Conservation (phyloP, 352 stramenopile genomes). For the Phytopythium helicoides region DNA sequence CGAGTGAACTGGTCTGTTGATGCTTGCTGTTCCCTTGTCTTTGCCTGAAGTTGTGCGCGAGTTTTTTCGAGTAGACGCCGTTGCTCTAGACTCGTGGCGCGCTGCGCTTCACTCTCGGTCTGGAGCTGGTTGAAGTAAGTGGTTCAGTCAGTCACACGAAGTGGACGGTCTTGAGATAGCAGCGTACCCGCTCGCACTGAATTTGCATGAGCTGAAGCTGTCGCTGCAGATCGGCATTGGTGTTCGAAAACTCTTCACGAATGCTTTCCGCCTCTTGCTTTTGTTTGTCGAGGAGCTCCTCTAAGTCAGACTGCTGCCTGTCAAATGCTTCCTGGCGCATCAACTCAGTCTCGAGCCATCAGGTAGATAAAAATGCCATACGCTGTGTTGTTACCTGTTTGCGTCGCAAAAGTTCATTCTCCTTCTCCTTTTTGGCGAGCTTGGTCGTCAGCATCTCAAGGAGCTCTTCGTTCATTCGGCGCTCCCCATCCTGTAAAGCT, state of each 20-base stretch:
- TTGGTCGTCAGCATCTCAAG: constrained; percentile 63
- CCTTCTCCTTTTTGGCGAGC: constrained; percentile 62
- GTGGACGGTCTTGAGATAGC: neutral
- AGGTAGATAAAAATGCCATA: too few relatives aligned
- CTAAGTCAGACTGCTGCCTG: constrained; percentile 14
- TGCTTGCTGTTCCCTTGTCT: constrained; percentile 16
- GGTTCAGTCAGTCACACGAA: neutral
- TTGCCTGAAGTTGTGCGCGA: constrained; percentile 18
- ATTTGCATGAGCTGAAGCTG: constrained; percentile 38
- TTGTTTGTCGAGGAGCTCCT: constrained; percentile 27
- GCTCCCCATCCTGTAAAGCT: constrained; percentile 46
- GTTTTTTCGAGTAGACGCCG: constrained; percentile 41
- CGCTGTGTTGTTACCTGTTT: too few relatives aligned
- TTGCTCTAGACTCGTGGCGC: constrained; percentile 26
- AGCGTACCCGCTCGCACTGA: constrained; percentile 33
- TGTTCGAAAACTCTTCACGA: constrained; percentile 15
- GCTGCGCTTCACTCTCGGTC: constrained; percentile 34
- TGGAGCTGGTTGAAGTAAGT: constrained; percentile 12
- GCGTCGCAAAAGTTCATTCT: constrained; percentile 41
- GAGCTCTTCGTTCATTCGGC: constrained; percentile 52
- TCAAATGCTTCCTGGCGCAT: constrained; percentile 11
- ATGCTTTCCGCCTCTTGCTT: constrained; percentile 15
- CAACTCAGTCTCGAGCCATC: too few relatives aligned
- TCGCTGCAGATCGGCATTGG: constrained; percentile 36
- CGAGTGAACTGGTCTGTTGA: constrained; percentile 25